phyloP scores from a whole-genome alignment of 2,329 filamentous ascomycete species.

The Beauveria brongniartii region DNA sequence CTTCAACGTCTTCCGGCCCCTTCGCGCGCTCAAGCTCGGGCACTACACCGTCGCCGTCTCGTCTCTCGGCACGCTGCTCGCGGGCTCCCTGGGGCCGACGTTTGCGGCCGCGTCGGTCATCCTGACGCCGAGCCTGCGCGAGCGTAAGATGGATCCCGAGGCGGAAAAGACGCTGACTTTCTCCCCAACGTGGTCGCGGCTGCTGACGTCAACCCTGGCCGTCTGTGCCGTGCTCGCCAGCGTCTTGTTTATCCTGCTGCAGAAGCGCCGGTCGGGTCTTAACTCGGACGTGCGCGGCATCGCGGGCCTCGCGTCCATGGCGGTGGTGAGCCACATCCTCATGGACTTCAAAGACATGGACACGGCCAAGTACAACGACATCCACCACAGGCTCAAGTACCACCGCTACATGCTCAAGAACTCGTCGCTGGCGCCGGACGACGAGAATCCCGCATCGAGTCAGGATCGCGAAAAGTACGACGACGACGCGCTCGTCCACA shows the following conservation, averaged over 20 bases:
- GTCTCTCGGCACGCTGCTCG: slow-evolving; percentile 55
- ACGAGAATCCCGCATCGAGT: slow-evolving; percentile 35
- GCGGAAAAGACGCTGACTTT: slow-evolving; percentile 47
- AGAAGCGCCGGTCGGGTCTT: slow-evolving; percentile 56
- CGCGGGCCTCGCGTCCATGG: slow-evolving; percentile 67
- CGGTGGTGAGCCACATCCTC: slow-evolving; percentile 63
- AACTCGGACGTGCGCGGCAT: slow-evolving; percentile 63
- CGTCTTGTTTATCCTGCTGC: slow-evolving; percentile 52
- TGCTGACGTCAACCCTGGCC: slow-evolving; percentile 48
- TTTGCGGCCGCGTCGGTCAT: slow-evolving; percentile 55
- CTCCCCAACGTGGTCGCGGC: slow-evolving; percentile 50
- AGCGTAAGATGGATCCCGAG: slow-evolving; percentile 33
- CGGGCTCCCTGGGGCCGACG: slow-evolving; percentile 61
- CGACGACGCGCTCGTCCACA: slow-evolving; percentile 23
- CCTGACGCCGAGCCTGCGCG: slow-evolving; percentile 43
- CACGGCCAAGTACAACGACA: slow-evolving; percentile 55
- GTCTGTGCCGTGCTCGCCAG: slow-evolving; percentile 51
- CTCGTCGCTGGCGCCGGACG: slow-evolving; percentile 60
- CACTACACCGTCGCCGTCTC: slow-evolving; percentile 64
- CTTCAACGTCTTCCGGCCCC: slow-evolving; percentile 56
- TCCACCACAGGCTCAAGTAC: slow-evolving; percentile 58
- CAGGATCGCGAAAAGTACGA: slow-evolving; percentile 36
- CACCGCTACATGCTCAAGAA: slow-evolving; percentile 63
- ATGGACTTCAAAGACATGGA: slow-evolving; percentile 69
- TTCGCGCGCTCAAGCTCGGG: slow-evolving; percentile 51